Conservation (phyloP, 495 filamentous ascomycete genomes). For the Penicillium robsamsonii region DNA sequence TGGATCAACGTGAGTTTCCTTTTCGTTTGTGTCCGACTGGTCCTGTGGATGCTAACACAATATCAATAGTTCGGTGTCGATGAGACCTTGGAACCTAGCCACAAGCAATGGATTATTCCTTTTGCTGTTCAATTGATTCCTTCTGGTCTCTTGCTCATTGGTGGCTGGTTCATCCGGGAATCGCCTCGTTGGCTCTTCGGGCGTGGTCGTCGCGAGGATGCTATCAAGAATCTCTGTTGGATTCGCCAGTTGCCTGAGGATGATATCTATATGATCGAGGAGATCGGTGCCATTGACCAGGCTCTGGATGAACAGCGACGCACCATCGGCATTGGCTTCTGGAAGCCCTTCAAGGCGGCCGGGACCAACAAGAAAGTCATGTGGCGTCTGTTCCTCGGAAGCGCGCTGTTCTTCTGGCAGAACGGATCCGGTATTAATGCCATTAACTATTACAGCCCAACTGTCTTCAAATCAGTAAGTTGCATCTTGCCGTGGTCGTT, state of each 20-base stretch:
- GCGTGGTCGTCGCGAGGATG: conserved; percentile 50
- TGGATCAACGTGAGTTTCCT: conserved; percentile 59
- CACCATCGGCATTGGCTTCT: conserved; percentile 63
- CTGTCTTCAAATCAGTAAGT: conserved; percentile 49
- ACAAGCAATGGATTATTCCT: conserved; percentile 56
- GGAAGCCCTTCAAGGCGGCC: conserved; percentile 63
- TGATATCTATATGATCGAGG: conserved; percentile 67
- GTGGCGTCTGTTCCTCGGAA: conserved; percentile 67
- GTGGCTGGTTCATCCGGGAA: conserved; percentile 50
- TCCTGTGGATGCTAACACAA: conserved; percentile 4
- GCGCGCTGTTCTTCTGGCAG: conserved; percentile 67
- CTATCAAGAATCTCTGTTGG: conserved; percentile 60
- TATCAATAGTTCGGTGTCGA: conserved; percentile 40
- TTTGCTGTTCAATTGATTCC: conserved; percentile 58
- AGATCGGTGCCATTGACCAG: conserved; percentile 61
- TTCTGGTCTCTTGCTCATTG: conserved; percentile 47
- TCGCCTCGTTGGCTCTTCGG: conserved; percentile 61
- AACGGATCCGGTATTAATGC: conserved; percentile 68
- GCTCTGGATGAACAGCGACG: conserved; percentile 58
- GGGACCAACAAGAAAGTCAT: conserved; percentile 53
- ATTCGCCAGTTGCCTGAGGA: conserved; percentile 59
- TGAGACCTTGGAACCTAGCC: conserved; percentile 28
- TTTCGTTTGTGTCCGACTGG: background rate
- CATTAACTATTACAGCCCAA: conserved; percentile 66
- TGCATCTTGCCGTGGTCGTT: background rate